Evolutionary conservation across 1,284 basidiomycete species (phyloP), one percentile per base, ranked within the genome.

Genomic region (Crepidotus sp.): DNA sequence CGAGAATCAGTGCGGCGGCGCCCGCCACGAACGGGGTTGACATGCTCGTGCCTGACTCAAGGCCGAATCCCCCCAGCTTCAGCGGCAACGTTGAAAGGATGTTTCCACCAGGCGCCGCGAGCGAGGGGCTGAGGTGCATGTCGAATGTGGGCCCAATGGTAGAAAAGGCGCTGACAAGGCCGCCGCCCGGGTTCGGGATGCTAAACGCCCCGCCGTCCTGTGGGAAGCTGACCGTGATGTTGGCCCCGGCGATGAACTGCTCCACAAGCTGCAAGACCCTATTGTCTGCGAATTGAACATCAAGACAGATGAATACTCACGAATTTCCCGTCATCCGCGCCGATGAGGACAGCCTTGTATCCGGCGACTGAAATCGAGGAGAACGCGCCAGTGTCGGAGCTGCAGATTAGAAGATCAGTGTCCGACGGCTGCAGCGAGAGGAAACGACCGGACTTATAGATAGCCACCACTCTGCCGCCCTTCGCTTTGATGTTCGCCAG

Each of bases 91-190:
- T 79, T 10, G 74, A 81, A 9, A 81, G 64, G 44, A 83, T 80
- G 50, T 72, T 73, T 6, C 71, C 74, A 42, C 80, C 81, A 0
- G 79, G 79, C 14, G 79, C 76, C 7, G 73, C 65, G 25, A 80
- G 22, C 24, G 41, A 29, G 15, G 45, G 45, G 24, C 13, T 36
- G 37, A 44, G 32, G 22, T 43, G 18, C 35, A 46, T 42, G 15
- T 49, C 47, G 38, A 43, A 37, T 31, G 47, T 39, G 15, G 34
- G 32, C 4, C 50, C 50, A 19, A 36, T 33, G 61, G 61, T 65
- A 6, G 72, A 72, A 60, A 77, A 80, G 13, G 57, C 55, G 10
- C 74, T 75, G 18, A 77, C 66, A 22, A 76, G 64, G 14, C 77
- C 78, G 15, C 77, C 79, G 31, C 54, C 54, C 1, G 66, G 66